Percentiles rank a stretch among this genome's conserved stretches.
Conservation (phyloP, 2,329 filamentous ascomycete species). For the Aspergillus fischeri region DNA sequence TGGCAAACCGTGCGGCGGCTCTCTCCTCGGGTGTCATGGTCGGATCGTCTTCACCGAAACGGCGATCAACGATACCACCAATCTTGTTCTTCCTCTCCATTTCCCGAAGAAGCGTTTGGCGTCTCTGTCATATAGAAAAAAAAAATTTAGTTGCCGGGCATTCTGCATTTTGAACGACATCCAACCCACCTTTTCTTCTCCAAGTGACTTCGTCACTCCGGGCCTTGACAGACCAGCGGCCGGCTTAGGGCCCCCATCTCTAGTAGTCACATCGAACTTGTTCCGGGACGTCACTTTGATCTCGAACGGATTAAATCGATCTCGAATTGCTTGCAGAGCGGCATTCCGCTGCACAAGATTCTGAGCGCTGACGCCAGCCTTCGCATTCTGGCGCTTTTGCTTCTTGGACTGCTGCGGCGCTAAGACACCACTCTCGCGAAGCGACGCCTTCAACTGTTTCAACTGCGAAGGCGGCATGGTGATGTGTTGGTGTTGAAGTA, state of each 20-base stretch:
- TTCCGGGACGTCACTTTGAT: constrained; percentile 73
- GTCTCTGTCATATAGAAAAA: constrained; percentile 50
- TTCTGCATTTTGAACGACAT: neutral
- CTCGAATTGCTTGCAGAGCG: constrained; percentile 79
- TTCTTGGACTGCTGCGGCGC: constrained; percentile 95
- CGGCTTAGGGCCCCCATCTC: constrained; percentile 47
- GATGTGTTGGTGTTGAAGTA: constrained; percentile 14
- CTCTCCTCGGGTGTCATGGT: constrained; percentile 90
- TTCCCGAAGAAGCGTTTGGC: constrained; percentile 80
- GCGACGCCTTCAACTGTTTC: constrained; percentile 87
- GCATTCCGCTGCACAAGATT: constrained; percentile 72
- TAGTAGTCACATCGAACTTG: constrained; percentile 81
- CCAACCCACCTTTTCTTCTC: constrained; percentile 70
- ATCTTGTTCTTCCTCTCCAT: constrained; percentile 87
- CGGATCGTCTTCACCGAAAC: constrained; percentile 93
- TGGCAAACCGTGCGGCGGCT: constrained; percentile 84
- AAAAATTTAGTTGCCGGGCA: constrained; percentile 10
- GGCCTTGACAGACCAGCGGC: constrained; percentile 65
- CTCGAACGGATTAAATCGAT: constrained; percentile 98
- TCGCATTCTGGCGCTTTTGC: constrained; percentile 71
- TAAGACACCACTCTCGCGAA: constrained; percentile 83
- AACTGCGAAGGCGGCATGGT: constrained; percentile 92
- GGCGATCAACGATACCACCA: constrained; percentile 84
- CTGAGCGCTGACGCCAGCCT: constrained; percentile 64
- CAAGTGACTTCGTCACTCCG: constrained; percentile 75